Evolutionary conservation across 441 rosid genomes (phyloP).

Genomic region (Cnidoscolus chayamansa): DNA sequence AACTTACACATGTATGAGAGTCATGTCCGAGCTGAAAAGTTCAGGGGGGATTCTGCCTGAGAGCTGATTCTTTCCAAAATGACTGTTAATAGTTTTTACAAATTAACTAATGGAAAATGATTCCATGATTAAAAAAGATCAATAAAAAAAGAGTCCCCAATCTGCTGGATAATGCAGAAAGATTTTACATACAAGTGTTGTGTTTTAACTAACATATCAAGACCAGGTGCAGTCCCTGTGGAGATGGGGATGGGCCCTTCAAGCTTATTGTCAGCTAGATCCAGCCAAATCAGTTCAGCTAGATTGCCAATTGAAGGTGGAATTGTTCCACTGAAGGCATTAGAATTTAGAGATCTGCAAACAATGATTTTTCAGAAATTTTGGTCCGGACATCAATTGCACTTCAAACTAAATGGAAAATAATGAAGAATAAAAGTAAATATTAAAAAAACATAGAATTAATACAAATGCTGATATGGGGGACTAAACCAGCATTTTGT

Average conservation of each 20-base stretch:
- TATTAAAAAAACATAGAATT: background rate
- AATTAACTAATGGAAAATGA: background rate
- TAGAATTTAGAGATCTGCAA: constrained; percentile 68
- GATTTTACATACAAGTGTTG: constrained; percentile 63
- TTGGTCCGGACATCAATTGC: background rate
- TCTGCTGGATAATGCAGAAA: background rate
- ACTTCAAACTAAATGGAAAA: background rate
- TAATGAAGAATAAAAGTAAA: background rate
- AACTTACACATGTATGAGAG: too few species aligned
- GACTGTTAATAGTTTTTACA: background rate
- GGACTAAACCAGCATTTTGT: background rate
- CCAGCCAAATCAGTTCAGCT: constrained; percentile 61
- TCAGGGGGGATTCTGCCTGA: too few species aligned
- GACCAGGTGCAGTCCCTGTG: constrained; percentile 54
- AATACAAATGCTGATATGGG: background rate
- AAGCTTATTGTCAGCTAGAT: constrained; percentile 70
- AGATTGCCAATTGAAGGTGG: constrained; percentile 73
- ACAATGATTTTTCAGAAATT: constrained; percentile 13
- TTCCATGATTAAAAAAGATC: background rate
- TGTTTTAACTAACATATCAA: constrained; percentile 56
- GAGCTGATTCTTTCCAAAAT: too few species aligned
- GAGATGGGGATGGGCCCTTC: constrained; percentile 73
- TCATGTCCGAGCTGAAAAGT: too few species aligned
- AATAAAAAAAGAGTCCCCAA: background rate
- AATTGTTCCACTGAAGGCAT: constrained; percentile 58